Conservation (phyloP, 768 basidiomycete genomes). For the Lactarius pseudohatsudake region DNA sequence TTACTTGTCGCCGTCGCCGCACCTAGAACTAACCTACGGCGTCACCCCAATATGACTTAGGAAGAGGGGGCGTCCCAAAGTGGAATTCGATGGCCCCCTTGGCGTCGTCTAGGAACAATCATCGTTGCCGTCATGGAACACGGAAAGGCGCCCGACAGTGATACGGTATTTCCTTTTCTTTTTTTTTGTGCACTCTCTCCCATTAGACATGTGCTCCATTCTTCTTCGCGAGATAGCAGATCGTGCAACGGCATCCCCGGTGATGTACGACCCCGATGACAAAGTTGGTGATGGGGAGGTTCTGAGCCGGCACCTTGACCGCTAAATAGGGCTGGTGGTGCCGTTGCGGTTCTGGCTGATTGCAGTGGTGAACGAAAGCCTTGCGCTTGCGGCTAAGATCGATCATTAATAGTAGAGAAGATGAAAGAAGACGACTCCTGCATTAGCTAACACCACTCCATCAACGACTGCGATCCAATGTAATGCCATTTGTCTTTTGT, state of each 20-base stretch:
- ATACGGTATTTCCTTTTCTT: not conserved
- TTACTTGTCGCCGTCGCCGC: not conserved
- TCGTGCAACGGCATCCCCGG: not conserved
- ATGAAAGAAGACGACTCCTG: not conserved
- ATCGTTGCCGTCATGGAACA: not conserved
- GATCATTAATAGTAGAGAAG: not conserved
- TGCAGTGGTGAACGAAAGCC: not conserved
- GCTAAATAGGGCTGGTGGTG: not conserved
- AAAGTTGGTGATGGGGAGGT: not conserved
- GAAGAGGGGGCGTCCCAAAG: not conserved
- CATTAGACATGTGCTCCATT: not conserved
- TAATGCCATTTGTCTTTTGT: not conserved
- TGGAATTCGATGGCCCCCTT: not conserved
- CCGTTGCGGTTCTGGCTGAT: not conserved
- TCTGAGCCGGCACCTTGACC: not conserved
- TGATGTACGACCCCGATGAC: not conserved
- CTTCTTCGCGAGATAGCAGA: not conserved
- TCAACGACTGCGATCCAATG: not conserved
- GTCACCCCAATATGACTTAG: not conserved
- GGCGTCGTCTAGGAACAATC: not conserved
- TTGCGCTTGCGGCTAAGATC: not conserved
- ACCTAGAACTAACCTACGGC: not conserved
- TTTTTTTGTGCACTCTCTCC: not conserved
- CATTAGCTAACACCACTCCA: not conserved
- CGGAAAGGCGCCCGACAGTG: not conserved